These are phyloP conservation scores for Nigrospora oryzae DNA, from an alignment of 2,329 filamentous ascomycete genomes.

Conservation along the genomic window DNA sequence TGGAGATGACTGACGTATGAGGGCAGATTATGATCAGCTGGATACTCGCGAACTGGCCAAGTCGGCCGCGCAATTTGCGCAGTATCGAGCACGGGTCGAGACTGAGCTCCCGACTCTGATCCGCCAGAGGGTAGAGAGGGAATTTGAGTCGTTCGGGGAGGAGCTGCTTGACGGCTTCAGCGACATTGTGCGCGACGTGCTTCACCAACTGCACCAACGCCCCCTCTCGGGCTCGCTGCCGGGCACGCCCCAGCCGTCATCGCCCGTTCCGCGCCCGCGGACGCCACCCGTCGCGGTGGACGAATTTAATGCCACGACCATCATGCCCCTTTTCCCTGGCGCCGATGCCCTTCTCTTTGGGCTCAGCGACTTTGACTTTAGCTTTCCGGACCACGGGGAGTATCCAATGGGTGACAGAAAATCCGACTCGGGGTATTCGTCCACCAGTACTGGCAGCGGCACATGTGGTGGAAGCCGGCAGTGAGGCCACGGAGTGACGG, in stretches of 20 bases:
- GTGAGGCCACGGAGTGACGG: too few species aligned
- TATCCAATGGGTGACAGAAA: slow-evolving; percentile 9
- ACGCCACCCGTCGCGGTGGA: slow-evolving; percentile 2
- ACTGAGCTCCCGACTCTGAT: slow-evolving; percentile 16
- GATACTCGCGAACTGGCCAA: slow-evolving; percentile 10
- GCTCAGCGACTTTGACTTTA: slow-evolving; percentile 7
- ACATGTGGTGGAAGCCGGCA: background rate
- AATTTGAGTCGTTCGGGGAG: slow-evolving; percentile 14
- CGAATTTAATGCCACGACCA: background rate
- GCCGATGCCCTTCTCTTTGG: too few species aligned
- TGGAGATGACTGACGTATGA: background rate
- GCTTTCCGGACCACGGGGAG: slow-evolving; percentile 4
- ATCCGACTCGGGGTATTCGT: slow-evolving; percentile 20
- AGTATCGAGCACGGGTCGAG: slow-evolving; percentile 14
- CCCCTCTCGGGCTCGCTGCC: slow-evolving; percentile 5
- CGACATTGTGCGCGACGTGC: slow-evolving; percentile 15
- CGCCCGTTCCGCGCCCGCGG: slow-evolving; percentile 7
- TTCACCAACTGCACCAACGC: slow-evolving; percentile 14
- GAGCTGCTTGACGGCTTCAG: slow-evolving; percentile 13
- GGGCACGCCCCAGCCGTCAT: slow-evolving; percentile 11
- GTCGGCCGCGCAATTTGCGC: slow-evolving; percentile 11
- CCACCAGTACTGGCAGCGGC: slow-evolving; percentile 10
- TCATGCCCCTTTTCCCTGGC: too few species aligned
- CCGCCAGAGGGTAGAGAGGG: slow-evolving; percentile 15
- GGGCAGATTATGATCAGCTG: slow-evolving; percentile 15